phyloP scores from a whole-genome alignment of 2,329 filamentous ascomycete genomes.

The Ascochyta viciae-villosae region DNA sequence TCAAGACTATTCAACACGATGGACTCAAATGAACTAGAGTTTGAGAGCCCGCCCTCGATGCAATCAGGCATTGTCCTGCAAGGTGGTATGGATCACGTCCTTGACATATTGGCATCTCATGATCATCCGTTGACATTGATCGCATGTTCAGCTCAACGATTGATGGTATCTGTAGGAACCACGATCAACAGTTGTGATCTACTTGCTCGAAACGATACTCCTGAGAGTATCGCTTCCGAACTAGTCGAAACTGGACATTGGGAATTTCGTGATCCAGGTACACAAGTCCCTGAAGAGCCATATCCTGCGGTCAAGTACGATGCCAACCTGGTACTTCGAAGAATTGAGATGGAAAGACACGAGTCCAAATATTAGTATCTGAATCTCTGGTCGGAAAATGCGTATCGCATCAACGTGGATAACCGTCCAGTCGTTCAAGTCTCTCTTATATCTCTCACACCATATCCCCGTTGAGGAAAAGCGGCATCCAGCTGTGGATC shows the following conservation, averaged over 20 bases:
- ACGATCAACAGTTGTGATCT: background rate
- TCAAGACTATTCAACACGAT: background rate
- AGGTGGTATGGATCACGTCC: background rate
- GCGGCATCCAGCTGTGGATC: conserved; percentile 16
- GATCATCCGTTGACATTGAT: background rate
- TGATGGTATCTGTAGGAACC: background rate
- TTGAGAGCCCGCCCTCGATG: background rate
- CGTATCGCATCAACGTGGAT: background rate
- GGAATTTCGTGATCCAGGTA: background rate
- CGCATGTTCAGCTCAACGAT: background rate
- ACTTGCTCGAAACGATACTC: background rate
- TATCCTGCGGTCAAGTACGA: background rate
- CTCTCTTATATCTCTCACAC: conserved; percentile 1
- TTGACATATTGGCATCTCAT: background rate
- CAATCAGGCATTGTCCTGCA: background rate
- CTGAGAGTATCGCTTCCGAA: background rate
- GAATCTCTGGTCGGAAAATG: background rate
- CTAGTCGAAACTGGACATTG: background rate
- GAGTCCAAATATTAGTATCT: background rate
- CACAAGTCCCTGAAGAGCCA: background rate
- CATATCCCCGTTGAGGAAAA: conserved; percentile 12
- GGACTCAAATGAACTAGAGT: background rate
- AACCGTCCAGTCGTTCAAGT: background rate
- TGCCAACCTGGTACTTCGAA: background rate
- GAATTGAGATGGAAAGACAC: background rate